These are phyloP conservation scores for Moniliella sp. DNA, from an alignment of 1,284 basidiomycete genomes.

Conservation along the genomic window DNA sequence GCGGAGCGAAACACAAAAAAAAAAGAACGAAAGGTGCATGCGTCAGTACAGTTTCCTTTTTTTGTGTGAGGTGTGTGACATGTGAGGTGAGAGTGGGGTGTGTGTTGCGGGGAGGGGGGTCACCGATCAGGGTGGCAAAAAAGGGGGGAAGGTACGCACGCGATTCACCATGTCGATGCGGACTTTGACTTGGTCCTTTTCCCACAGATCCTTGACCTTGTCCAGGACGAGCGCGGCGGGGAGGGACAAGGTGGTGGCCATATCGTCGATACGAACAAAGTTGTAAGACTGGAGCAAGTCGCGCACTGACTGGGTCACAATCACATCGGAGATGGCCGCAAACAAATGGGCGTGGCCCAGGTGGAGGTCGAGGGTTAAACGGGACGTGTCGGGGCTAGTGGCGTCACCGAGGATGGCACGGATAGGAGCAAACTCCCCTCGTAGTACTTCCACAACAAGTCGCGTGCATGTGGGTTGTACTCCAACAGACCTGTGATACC, in stretches of 20 bases:
- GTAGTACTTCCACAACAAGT: slow-evolving; percentile 45
- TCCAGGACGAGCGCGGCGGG: slow-evolving; percentile 46
- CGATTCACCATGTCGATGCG: slow-evolving; percentile 50
- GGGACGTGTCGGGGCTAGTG: slow-evolving; percentile 47
- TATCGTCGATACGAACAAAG: slow-evolving; percentile 53
- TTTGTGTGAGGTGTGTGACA: too few relatives aligned
- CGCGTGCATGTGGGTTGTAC: slow-evolving; percentile 57
- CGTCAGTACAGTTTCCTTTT: slow-evolving; percentile 51
- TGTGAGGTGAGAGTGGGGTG: too few relatives aligned
- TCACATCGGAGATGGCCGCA: slow-evolving; percentile 39
- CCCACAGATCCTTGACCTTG: slow-evolving; percentile 52
- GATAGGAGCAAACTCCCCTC: neutral
- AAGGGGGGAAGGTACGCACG: too few relatives aligned
- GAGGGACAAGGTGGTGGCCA: slow-evolving; percentile 65
- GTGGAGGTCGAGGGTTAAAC: slow-evolving; percentile 51
- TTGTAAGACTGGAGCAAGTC: slow-evolving; percentile 61
- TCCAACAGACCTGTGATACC: slow-evolving; percentile 59
- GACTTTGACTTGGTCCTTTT: slow-evolving; percentile 50
- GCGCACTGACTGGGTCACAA: slow-evolving; percentile 40
- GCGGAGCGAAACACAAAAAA: slow-evolving; percentile 49
- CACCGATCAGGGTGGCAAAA: too few relatives aligned
- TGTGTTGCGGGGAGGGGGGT: too few relatives aligned
- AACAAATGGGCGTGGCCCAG: slow-evolving; percentile 38
- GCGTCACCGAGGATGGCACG: slow-evolving; percentile 1
- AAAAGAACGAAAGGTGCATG: slow-evolving; percentile 43